Evolutionary conservation across 2,329 filamentous ascomycete species (phyloP).

Genomic region (Ophiostoma sp.): DNA sequence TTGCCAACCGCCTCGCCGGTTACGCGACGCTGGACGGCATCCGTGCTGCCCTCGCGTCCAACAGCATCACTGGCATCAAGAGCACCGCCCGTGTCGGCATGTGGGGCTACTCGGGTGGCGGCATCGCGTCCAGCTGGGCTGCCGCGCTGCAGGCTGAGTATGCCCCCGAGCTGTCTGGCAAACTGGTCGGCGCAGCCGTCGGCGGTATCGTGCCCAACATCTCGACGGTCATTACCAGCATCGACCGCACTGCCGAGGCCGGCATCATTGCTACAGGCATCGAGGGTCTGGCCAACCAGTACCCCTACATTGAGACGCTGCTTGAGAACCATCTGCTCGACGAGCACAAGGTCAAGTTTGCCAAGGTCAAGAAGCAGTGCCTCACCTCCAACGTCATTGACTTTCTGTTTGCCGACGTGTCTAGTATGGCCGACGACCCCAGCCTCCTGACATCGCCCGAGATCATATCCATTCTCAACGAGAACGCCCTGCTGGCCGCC

Average conservation of each 20-base stretch:
- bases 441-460: constrained; percentile 22
- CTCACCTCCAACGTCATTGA: constrained; percentile 38
- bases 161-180: constrained; percentile 40
- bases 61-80: constrained; percentile 26
- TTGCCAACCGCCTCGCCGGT: constrained; percentile 37
- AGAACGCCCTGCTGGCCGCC: constrained; percentile 28
- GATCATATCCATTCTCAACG: constrained; percentile 29
- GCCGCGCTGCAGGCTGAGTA: constrained; percentile 42
- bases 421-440: constrained; percentile 25
- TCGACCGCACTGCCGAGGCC: constrained; percentile 30
- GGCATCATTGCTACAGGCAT: constrained; percentile 29
- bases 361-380: constrained; percentile 31
- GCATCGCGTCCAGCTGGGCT: constrained; percentile 43
- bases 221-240: constrained; percentile 36
- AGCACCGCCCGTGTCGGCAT: constrained; percentile 36
- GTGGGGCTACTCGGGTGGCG: constrained; percentile 50
- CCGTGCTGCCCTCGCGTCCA: constrained; percentile 5
- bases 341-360: constrained; percentile 27
- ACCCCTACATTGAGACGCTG: not conserved
- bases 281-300: constrained; percentile 24
- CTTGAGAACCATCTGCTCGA: constrained; percentile 20
- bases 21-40: constrained; percentile 33
- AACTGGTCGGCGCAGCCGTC: constrained; percentile 33
- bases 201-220: constrained; percentile 42
- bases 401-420: constrained; percentile 26